Base-by-base conservation (phyloP, 192 early-diverging fungal genomes). In the Rhizoclosmatium globosum region DNA sequence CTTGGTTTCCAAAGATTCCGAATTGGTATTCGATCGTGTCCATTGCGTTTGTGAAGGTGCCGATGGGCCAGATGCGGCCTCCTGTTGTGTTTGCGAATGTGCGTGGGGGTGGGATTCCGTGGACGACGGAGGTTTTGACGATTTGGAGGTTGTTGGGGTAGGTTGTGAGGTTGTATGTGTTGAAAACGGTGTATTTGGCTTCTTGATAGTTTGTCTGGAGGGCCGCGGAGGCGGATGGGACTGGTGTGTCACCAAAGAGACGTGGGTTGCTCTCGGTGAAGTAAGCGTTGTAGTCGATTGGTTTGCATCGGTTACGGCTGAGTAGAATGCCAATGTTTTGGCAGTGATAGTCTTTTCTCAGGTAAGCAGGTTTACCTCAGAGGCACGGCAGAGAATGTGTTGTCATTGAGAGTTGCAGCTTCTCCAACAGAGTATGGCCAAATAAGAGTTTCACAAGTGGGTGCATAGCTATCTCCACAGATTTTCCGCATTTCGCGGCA, bases 11-110 rank as follows among this genome's bases (percentile, higher is more conserved):
- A 47, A 77, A 77, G 46, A 77, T 77, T 21, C 76, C 76, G 46
- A 77, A 77, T 48, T 77, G 76, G 47, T 77, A 77, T 47, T 77
- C 76, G 23, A 77, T 66, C 13, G 76, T 77, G 71, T 77, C 76
- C 46, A 53, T 66, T 15, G 76, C 76, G 76, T 77, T 77, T 11
- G 15, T 45, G 71, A 77, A 77, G 13, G 41, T 47, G n/a, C 76
- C 76, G 46, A 77, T 50, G n/a, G 76, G 76, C 71, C 71, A 77
- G 31, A 77, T 76, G 44, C 76, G 76, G 15, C 76, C 76, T 42
- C 41, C 72, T 9, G 68, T 77, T 70, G 15, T 76, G 68, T 77
- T 77, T 7, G 76, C 15, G 47, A 77, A 77, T 9, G 76, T 76
- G 6, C 76, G 71, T 21, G 23, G 71, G 21, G 76, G 71, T 11